phyloP scores from a whole-genome alignment of 1,284 basidiomycete species.

The Cerioporus squamosus region DNA sequence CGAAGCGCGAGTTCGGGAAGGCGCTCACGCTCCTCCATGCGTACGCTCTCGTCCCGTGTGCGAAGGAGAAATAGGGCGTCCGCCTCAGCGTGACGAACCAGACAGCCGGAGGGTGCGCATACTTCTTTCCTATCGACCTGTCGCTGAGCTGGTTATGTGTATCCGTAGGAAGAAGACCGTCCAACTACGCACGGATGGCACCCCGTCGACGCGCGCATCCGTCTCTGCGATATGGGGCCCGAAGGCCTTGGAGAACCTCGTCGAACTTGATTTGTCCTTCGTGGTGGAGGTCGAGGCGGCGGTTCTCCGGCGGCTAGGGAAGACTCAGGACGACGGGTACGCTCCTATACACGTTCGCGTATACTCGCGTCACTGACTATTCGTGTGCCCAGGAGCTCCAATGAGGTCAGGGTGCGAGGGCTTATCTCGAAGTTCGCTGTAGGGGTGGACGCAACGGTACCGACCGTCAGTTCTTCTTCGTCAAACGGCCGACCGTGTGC shows the following conservation, averaged over 20 bases:
- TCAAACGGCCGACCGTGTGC: conserved; percentile 94
- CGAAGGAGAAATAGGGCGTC: conserved; percentile 57
- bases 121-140: background rate
- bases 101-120: conserved; percentile 69
- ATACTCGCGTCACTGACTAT: no score
- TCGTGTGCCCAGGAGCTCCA: conserved; percentile 26
- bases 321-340: conserved; percentile 29
- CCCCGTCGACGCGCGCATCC: conserved; percentile 63
- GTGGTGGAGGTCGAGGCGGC: conserved; percentile 66
- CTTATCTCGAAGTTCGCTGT: conserved; percentile 80
- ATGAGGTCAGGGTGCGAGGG: conserved; percentile 67
- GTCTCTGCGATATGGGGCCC: conserved; percentile 87
- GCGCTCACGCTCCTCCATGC: conserved; percentile 83
- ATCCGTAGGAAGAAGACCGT: conserved; percentile 67
- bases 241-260: conserved; percentile 57
- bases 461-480: conserved; percentile 93
- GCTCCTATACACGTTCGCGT: background rate
- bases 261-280: conserved; percentile 76
- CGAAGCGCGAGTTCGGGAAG: conserved; percentile 91
- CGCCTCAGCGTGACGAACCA: conserved; percentile 81
- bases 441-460: conserved; percentile 75
- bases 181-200: conserved; percentile 78
- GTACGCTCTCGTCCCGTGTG: conserved; percentile 88
- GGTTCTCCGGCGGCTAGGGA: conserved; percentile 40
- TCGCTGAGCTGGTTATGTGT: background rate